Evolutionary conservation across 495 filamentous ascomycete genomes (phyloP).

Genomic region (Trichoderma orchidacearum): DNA sequence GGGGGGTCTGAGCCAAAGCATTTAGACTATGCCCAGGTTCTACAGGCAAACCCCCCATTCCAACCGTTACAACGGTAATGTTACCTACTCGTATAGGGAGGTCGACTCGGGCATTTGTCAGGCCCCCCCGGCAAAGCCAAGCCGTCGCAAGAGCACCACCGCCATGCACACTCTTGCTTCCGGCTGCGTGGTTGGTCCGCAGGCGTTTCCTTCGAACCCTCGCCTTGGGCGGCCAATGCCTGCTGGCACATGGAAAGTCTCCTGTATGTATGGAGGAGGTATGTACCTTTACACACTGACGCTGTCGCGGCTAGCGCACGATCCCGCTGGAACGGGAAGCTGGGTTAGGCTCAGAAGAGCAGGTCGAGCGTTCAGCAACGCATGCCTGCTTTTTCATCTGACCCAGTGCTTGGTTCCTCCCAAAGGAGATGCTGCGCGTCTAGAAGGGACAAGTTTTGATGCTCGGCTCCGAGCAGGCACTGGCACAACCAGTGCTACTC

Average conservation of each 20-base stretch:
- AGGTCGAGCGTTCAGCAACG: neutral
- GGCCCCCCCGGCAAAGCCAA: neutral
- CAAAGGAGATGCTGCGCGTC: neutral
- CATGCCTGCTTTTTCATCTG: neutral
- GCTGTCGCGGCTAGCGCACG: neutral
- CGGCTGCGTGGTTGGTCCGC: neutral
- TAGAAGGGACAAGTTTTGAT: too few relatives aligned
- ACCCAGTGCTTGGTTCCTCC: neutral
- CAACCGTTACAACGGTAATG: neutral
- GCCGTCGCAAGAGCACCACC: too few relatives aligned
- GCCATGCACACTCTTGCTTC: neutral
- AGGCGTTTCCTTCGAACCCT: neutral
- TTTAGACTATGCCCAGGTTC: too few relatives aligned
- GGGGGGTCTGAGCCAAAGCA: too few relatives aligned
- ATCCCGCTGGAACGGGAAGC: conserved; percentile 1
- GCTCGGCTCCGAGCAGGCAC: too few relatives aligned
- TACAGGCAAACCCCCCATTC: neutral
- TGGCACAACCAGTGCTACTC: neutral
- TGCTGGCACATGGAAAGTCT: neutral
- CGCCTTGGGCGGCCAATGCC: neutral
- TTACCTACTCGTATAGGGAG: neutral
- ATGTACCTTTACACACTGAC: too few relatives aligned
- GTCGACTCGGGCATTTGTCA: neutral
- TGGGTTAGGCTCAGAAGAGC: neutral
- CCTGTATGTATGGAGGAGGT: too few relatives aligned